These are phyloP conservation scores for Coffea canephora DNA, from an alignment of 257 asterid species.

Conservation along the genomic window DNA sequence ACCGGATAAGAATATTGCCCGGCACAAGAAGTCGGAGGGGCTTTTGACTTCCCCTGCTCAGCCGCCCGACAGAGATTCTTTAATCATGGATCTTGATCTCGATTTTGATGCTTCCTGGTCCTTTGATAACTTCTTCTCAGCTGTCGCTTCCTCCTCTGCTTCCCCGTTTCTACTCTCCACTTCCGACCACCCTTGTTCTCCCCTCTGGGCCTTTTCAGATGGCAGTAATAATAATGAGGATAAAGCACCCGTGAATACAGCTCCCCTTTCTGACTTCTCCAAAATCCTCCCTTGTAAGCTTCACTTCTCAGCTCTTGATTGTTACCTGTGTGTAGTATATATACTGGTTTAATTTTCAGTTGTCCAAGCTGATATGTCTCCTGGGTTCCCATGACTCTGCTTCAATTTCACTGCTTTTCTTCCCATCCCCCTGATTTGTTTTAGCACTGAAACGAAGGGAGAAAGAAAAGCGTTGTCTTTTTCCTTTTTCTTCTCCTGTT, in stretches of 20 bases:
- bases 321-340: not conserved
- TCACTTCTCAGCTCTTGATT: constrained; percentile 9
- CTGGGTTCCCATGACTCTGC: not conserved
- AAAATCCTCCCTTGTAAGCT: constrained; percentile 50
- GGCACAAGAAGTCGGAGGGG: constrained; percentile 15
- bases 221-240: constrained; percentile 41
- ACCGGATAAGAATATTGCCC: constrained; percentile 10
- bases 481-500: not conserved
- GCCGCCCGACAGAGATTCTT: constrained; percentile 25
- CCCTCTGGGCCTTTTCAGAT: constrained; percentile 78
- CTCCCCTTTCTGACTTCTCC: constrained; percentile 44
- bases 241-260: constrained; percentile 33
- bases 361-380: not conserved
- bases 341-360: not conserved
- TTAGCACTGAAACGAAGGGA: not conserved
- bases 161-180: constrained; percentile 45
- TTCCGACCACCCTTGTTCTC: constrained; percentile 75
- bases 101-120: constrained; percentile 74
- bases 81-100: constrained; percentile 72
- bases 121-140: constrained; percentile 75
- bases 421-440: not conserved
- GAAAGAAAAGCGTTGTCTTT: not conserved
- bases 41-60: not conserved
- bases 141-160: constrained; percentile 34
- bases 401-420: not conserved